Evolutionary conservation across 176 grass and related monocot genomes (phyloP), one percentile per base, ranked within the genome.

Genomic region (Oryza longistaminata): DNA sequence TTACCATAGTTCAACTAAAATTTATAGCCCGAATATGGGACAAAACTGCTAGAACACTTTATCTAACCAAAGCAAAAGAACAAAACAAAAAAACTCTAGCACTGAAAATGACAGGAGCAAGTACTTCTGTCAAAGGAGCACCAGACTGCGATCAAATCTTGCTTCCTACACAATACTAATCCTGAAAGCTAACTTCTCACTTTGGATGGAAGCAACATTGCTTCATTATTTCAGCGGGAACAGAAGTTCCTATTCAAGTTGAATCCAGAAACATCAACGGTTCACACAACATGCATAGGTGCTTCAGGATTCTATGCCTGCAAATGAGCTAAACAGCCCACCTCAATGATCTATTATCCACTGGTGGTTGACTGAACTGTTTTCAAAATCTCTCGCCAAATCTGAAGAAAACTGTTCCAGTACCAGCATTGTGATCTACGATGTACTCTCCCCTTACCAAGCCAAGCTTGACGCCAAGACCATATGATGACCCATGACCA

Each of bases 391-490:
- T 96, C 86, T 99, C 96, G 10, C 96, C 96, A 64, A 99, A 96
- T 46, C 91, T 89, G 77, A 99, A 94, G 87, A 96, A 99, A 48
- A 99, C 55, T 46, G 96, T 91, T 21, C 96, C 96, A 1, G 86
- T 87, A 68, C 93, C 91, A 53, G 96, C 86, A 87, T 99, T 99
- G 81, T 92, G 91, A 85, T 99, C 96, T 58, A 96, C 91, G 13
- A 91, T 89, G 86, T 99, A 99, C 83, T 96, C 96, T 64, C 88
- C 96, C 42, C 96, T 93, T 75, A 99, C 88, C 83, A 96, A 92
- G 22, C 96, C 96, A 86, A 99, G 90, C 87, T 99, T 99, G 13
- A 92, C 81, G 14, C 96, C 93, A 81, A 75, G 76, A 74, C 96
- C 96, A 77, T 99, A 99, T 5, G 96, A 99, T 42, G 96, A 96